Evolutionary conservation across 345 rosid species (phyloP).

Genomic region (Trapa bicornis): DNA sequence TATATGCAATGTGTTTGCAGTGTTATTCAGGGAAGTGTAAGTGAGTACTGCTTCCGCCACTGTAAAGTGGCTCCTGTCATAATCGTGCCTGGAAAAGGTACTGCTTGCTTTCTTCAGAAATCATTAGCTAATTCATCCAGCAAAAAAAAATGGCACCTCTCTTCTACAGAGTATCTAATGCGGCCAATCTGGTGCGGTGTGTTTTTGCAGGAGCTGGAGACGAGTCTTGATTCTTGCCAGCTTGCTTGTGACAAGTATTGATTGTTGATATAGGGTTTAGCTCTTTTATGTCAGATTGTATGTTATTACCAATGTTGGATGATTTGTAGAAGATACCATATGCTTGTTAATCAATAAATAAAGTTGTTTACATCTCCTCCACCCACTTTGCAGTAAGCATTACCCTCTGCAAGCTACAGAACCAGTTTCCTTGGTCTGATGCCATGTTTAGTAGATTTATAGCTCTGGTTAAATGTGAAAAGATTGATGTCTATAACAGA

Average conservation of each 20-base stretch:
- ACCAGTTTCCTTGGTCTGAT: no score
- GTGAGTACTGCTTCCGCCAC: constrained; percentile 73
- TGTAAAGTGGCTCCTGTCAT: constrained; percentile 71
- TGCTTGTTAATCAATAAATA: no score
- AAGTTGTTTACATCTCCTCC: no score
- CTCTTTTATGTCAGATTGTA: not conserved
- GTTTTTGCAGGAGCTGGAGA: constrained; percentile 33
- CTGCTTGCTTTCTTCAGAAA: constrained; percentile 5
- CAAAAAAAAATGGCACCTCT: no score
- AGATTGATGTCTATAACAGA: no score
- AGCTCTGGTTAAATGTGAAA: no score
- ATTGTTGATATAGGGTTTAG: not conserved
- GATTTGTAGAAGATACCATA: not conserved
- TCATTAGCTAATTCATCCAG: no score
- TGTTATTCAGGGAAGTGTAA: constrained; percentile 63
- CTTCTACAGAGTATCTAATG: not conserved
- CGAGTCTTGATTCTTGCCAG: constrained; percentile 10
- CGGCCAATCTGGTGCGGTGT: not conserved
- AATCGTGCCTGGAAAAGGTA: constrained; percentile 78
- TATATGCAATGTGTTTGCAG: constrained; percentile 21
- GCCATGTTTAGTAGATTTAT: no score
- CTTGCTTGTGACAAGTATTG: not conserved
- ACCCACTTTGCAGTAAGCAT: no score
- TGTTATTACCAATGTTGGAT: not conserved
- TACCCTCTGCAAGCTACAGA: no score